Percentiles rank a stretch among this genome's conserved stretches.
Evolutionary conservation across 176 grass and related monocot species (phyloP).

Genomic region (Zizania latifolia): DNA sequence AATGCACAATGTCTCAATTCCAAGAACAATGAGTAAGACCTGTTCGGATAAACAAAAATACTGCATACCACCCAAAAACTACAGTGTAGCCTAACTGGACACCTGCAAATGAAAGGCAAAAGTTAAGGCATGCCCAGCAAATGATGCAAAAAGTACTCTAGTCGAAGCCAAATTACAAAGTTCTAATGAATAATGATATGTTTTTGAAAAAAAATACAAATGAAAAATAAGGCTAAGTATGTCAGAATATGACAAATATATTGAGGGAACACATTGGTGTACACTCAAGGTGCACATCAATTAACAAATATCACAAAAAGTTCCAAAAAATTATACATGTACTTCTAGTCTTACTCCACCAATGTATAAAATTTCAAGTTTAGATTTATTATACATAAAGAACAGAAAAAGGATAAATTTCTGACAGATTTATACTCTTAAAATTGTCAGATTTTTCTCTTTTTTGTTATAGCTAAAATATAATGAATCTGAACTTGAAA

Average conservation of each 20-base stretch:
- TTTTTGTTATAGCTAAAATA: too few relatives aligned
- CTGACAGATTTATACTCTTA: too few relatives aligned
- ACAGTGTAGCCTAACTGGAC: constrained; percentile 91
- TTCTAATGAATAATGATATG: not conserved
- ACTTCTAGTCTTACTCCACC: too few relatives aligned
- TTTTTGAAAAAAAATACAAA: not conserved
- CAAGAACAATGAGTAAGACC: constrained; percentile 32
- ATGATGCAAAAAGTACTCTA: not conserved
- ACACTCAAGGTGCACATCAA: too few relatives aligned
- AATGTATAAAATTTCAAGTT: too few relatives aligned
- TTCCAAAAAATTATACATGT: too few relatives aligned
- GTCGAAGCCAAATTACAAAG: not conserved
- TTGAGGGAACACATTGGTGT: too few relatives aligned
- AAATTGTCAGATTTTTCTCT: too few relatives aligned
- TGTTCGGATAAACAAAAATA: constrained; percentile 92
- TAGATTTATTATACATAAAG: too few relatives aligned
- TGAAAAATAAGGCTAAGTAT: not conserved
- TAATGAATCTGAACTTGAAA: too few relatives aligned
- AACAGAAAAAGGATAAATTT: too few relatives aligned
- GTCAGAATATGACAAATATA: not conserved
- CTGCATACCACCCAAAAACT: constrained; percentile 90
- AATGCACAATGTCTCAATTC: not conserved
- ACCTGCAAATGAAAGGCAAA: constrained; percentile 40
- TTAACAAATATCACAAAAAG: too few relatives aligned
- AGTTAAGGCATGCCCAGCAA: constrained; percentile 8